Evolutionary conservation across 345 rosid species (phyloP), one percentile per base, ranked within the genome.

Genomic region (Pistacia integerrima): DNA sequence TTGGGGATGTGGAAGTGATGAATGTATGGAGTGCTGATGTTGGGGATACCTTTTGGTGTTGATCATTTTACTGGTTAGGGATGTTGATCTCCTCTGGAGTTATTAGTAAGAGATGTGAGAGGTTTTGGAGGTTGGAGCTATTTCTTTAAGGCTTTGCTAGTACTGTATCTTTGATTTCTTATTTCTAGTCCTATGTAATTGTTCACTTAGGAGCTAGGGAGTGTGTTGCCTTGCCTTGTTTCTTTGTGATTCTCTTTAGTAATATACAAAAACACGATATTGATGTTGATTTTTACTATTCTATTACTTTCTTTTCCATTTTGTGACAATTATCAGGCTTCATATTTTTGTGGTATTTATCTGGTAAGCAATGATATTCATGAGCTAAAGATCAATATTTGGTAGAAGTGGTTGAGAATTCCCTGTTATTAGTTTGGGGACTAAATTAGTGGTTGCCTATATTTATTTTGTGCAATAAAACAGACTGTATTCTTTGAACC

Each of bases 241-340:
- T 72, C 67, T 14, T 60, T 72, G 25, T 30, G 41, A 12, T 44
- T 48, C 30, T 48, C 57, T 18, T 33, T 33, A 30, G 35, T 17
- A 69, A 33, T 6, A 41, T 16, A 59, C 6, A 16, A 72, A 60
- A 48, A 22, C 13, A 61, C 11, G 20, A 2, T 22, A 44, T 51
- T 61, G 58, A 30, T 72, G 46, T 30, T 16, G 44, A 36, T 41
- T 72, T 72, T 58, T 72, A n/a, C 74, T 58, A 36, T 58, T 69
- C 62, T n/a, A 14, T 72, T 55, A 60, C n/a, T 72, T 36, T 12
- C 22, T 54, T 60, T 70, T 62, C 30, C 22, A 41, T 67, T 22
- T 67, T 67, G 70, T 18, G 9, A n/a, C 35, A 44, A 4, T 41
- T n/a, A n/a, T 44, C 28, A 3, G 38, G 69, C 28, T 5, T 64